Base-by-base conservation (phyloP, 495 filamentous ascomycete genomes). In the Aspergillus cristatus region DNA sequence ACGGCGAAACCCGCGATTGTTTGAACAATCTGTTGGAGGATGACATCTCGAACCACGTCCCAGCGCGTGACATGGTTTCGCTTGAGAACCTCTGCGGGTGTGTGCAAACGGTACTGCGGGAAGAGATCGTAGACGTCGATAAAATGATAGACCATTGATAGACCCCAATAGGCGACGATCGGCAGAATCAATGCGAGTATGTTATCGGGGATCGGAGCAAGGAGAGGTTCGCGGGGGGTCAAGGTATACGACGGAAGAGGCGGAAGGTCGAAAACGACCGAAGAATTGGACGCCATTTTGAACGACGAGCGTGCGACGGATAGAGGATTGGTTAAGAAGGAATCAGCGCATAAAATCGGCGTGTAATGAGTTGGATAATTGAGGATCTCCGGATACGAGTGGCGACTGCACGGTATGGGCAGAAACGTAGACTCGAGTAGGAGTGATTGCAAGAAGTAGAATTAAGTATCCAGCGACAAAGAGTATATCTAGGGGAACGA, bases 11-110 rank as follows among this genome's bases (percentile, higher is more conserved):
- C 79, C 12, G 84, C 72, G 8, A 71, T 57, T 1, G 82, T 83
- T 60, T 95, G 89, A 20, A 95, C 78, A n/a, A 86, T 49, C 47
- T 97, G 90, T 55, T 97, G 86, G 22, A 94, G 50, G 28, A 95
- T 61, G 43, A 95, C 87, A 70, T 93, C 86, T 50, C 81, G 79
- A 14, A 86, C 74, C 3, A 94, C 86, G 45, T 95, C 80, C 60
- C 70, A 81, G 36, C 84, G 74, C 36, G 81, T 74, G 32, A 86
- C 90, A 47, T 82, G 86, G 61, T 97, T 97, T 41, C 90, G 72
- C 58, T 85, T 82, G 13, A 79, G 55, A 37, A 95, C 73, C 51
- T 95, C 90, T 35, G 83, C 86, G 18, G 90, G 88, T 0, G 90
- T 95, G 68, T 95, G 90, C 30, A 96, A 67, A 35, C 90, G 80